These are phyloP conservation scores for Glaciozyma martinii DNA, from an alignment of 768 basidiomycete genomes.

Conservation along the genomic window DNA sequence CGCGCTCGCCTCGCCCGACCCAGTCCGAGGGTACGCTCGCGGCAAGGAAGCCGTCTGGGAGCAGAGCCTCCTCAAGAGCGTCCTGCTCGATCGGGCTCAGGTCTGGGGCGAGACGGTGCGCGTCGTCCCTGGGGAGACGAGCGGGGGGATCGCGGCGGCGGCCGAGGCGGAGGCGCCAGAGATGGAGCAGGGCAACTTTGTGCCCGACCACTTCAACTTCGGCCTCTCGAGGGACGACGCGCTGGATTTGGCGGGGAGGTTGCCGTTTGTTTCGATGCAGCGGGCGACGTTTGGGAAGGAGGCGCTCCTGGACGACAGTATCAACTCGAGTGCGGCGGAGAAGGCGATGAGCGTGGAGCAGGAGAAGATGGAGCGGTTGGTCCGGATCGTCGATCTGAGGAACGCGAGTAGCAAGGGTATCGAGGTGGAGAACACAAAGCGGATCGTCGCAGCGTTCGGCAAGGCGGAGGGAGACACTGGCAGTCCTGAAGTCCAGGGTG, in stretches of 20 bases:
- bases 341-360: conserved; percentile 27
- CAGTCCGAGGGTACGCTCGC: conserved; percentile 63
- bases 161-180: background rate
- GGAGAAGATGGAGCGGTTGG: conserved; percentile 45
- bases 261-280: conserved; percentile 15
- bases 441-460: conserved; percentile 73
- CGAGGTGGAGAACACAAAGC: conserved; percentile 70
- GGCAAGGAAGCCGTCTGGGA: conserved; percentile 61
- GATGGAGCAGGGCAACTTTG: background rate
- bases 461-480: conserved; percentile 66
- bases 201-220: conserved; percentile 2
- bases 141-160: background rate
- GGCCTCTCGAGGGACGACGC: background rate
- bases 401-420: conserved; percentile 85
- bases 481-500: conserved; percentile 83
- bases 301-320: conserved; percentile 11
- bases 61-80: conserved; percentile 49
- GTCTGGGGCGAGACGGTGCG: conserved; percentile 12
- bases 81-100: conserved; percentile 21
- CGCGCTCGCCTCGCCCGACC: conserved; percentile 49
- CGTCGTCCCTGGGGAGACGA: conserved; percentile 6
- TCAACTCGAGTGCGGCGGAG: conserved; percentile 9
- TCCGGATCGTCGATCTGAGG: conserved; percentile 65
- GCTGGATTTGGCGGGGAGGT: background rate
- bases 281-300: conserved; percentile 37